phyloP scores from a whole-genome alignment of 2,329 filamentous ascomycete genomes.

The Pseudofabraea citricarpa region DNA sequence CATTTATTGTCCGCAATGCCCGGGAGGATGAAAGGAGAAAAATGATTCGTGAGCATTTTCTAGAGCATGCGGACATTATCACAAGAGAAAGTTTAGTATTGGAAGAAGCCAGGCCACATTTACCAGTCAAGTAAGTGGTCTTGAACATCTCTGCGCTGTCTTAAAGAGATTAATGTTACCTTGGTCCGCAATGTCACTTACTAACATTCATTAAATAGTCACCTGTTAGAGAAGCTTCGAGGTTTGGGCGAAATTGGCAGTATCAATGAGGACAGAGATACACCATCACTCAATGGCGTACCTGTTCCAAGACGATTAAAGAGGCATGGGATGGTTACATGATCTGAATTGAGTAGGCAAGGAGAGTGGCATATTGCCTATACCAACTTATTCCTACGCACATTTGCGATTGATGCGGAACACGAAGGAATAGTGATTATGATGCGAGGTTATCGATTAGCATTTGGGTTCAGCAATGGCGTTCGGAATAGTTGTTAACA shows the following conservation, averaged over 20 bases:
- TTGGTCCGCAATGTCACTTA: neutral
- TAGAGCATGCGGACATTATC: conserved; percentile 44
- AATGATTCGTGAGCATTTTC: conserved; percentile 56
- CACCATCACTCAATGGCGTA: conserved; percentile 29
- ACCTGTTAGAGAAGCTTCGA: conserved; percentile 52
- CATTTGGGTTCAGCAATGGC: no score
- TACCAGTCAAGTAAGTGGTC: conserved; percentile 51
- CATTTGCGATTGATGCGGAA: no score
- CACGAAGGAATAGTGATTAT: no score
- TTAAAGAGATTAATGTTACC: neutral
- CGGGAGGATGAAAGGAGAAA: conserved; percentile 48
- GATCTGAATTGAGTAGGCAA: no score
- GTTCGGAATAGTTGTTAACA: no score
- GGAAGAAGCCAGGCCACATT: conserved; percentile 36
- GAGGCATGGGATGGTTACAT: conserved; percentile 5
- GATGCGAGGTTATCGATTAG: no score
- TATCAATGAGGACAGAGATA: conserved; percentile 20
- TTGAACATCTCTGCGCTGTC: no score
- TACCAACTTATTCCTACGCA: no score
- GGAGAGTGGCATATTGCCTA: no score
- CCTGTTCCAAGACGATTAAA: conserved; percentile 41
- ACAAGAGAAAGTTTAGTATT: neutral
- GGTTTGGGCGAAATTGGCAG: conserved; percentile 35
- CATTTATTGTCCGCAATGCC: conserved; percentile 59
- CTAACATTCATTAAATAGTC: conserved; percentile 31